Evolutionary conservation across 768 basidiomycete species (phyloP), one percentile per base, ranked within the genome.

Genomic region (Hygrocybe coccinea): DNA sequence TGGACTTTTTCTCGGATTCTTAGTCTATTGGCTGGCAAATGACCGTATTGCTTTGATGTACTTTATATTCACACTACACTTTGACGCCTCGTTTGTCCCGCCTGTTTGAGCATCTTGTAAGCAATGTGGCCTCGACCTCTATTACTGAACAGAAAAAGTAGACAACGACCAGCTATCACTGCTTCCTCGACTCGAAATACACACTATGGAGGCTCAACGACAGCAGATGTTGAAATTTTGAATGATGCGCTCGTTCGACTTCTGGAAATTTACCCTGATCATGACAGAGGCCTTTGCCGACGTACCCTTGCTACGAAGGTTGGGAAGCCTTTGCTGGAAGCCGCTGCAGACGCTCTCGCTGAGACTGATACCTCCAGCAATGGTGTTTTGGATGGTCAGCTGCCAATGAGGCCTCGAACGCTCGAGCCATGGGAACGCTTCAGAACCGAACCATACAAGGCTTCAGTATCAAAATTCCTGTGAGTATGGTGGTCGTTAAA

Each of bases 391-490:
- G 43, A 44, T 11, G 43, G 9, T 9, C 8, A n/a, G 6, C 10
- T 19, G 43, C n/a, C n/a, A n/a, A n/a, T 29, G 29, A 29, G 8
- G 17, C 11, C 17, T 15, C 33, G 49, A 22, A 6, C n/a, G 6
- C 49, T 52, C 37, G 38, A 52, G n/a, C 36, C 36, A 9, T 52
- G 51, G 51, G 36, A 52, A 25, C 51, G 51, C 22, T 41, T 41
- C 24, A 14, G 51, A 21, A 52, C 51, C 14, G 11, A 38, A 7
- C 9, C 51, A 4, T 52, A 52, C 25, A 39, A 52, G 41, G 22
- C 41, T 11, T 15, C 51, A 2, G 51, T 52, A n/a, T 38, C 51
- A 14, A 52, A 15, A 19, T 39, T 41, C 6, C 21, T 52, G 51
- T 52, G 37, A 41, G 51, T 24, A 14, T 17, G 10, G 19, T 44